Base-by-base conservation (phyloP, 306 rosid genomes). In the Oxytropis ochrocephala region DNA sequence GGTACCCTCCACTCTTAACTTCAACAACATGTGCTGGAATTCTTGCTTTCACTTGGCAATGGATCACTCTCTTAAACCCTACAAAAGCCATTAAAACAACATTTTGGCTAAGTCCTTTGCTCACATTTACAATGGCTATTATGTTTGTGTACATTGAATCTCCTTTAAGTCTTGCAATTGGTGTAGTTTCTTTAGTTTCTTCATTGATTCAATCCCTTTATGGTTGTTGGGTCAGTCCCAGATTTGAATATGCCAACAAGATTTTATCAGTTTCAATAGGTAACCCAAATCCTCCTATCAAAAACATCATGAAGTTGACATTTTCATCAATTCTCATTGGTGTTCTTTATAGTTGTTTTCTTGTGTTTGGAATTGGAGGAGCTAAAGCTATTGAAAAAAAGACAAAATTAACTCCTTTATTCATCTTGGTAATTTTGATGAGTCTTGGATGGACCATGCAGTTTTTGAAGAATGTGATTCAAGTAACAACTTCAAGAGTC, bases 391-490 rank as follows among this genome's bases (percentile, higher is more conserved):
- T 72, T 30, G 87, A 85, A 7, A 17, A 56, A n/a, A 63, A 32
- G 29, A 77, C 69, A 29, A 35, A 70, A n/a, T 70, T 72, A n/a
- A 16, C 64, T 1, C 16, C 43, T 9, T 8, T 82, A 54, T 84
- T 84, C 77, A 70, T 84, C 56, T 51, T 76, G 33, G 11, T 71
- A 12, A 80, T 90, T 46, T 50, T 88, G 44, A 51, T 82, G 33
- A 90, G 91, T 83, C 69, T 86, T 55, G 75, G 70, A 9, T 86
- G 95, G 96, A 87, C 88, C 1, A 80, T 82, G 91, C 91, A 87
- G 14, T 80, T 84, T 36, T 69, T 87, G 52, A 87, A 79, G 80
- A 85, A 85, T 70, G 67, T 64, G 47, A 9, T 85, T 33, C 79
- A 59, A 38, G 84, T 88, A 57, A 67, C 85, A 10, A 48, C 84